Evolutionary conservation across 2,329 filamentous ascomycete genomes (phyloP), one percentile per base, ranked within the genome.

Genomic region (Xylaria sp.): DNA sequence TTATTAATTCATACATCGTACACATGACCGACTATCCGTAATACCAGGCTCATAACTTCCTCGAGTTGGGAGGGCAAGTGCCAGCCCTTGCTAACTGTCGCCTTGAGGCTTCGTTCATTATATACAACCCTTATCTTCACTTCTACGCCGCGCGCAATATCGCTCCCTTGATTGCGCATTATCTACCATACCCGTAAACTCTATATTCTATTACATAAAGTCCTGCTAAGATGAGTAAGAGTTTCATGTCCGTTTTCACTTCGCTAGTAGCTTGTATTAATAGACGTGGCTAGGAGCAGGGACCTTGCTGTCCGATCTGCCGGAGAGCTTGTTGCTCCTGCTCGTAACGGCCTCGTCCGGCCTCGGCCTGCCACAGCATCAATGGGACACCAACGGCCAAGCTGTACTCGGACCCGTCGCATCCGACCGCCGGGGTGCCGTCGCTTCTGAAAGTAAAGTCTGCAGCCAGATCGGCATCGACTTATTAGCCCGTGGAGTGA

Each of bases 391-490:
- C 32, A 25, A 51, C 13, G 69, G 54, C n/a, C 75, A 77, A 41
- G 50, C 56, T 9, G 74, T 75, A 3, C 69, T 77, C 20, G 57
- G 66, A 23, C 51, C 72, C 34, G 66, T 48, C 25, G 41, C 48
- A 34, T 71, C 74, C 15, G 73, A 65, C 3, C 66, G 62, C 25
- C 68, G 66, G 51, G 78, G 78, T 10, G 78, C 76, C 41, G 76
- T 80, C 46, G 78, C 78, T n/a, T 74, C 72, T 50, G 78, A 80
- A 65, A 78, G 72, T 57, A 77, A 72, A 66, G 69, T 76, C 20
- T 80, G 78, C 63, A 80, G 78, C 58, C 72, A 79, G 66, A 77
- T 80, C 65, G 78, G 78, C 39, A 78, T 79, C 41, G 76, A 79
- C 50, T 68, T 80, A 23, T 70, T 80, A 5, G 71, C 70, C 5